These are phyloP conservation scores for Teratosphaeria pseudoeucalypti DNA, from an alignment of 2,329 filamentous ascomycete genomes.

Conservation along the genomic window DNA sequence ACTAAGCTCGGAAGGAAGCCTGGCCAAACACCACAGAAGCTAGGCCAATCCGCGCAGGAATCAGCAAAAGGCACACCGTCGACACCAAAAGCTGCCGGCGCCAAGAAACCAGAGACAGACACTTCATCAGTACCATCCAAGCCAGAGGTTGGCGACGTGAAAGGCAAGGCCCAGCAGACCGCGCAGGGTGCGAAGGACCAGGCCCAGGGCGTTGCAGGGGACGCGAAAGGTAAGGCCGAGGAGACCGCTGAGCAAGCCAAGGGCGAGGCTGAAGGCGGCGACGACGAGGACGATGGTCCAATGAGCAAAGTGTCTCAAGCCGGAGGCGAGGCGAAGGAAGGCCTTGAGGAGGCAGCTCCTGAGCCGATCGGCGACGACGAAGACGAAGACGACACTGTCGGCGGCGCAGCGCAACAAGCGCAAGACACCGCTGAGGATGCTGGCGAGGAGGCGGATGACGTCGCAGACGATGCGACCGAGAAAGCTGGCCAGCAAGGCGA, in stretches of 20 bases:
- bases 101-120: slow-evolving; percentile 27
- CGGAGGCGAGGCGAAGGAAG: slow-evolving; percentile 34
- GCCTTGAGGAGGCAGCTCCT: slow-evolving; percentile 35
- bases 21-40: slow-evolving; percentile 26
- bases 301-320: slow-evolving; percentile 39
- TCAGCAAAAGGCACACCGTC: slow-evolving; percentile 13
- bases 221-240: slow-evolving; percentile 25
- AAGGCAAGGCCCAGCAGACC: slow-evolving; percentile 22
- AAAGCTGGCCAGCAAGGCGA: slow-evolving; percentile 29
- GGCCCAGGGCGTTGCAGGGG: slow-evolving; percentile 15
- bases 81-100: slow-evolving; percentile 19
- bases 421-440: slow-evolving; percentile 35
- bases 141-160: slow-evolving; percentile 21
- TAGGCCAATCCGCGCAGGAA: slow-evolving; percentile 29
- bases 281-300: slow-evolving; percentile 26
- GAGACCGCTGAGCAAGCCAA: slow-evolving; percentile 18
- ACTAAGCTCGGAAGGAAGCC: slow-evolving; percentile 34
- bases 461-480: slow-evolving; percentile 33
- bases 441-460: slow-evolving; percentile 24
- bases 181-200: slow-evolving; percentile 16
- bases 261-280: slow-evolving; percentile 26
- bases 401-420: slow-evolving; percentile 30
- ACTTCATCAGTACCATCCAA: slow-evolving; percentile 24
- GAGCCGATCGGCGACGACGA: slow-evolving; percentile 36
- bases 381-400: slow-evolving; percentile 28